Evolutionary conservation across 1,284 basidiomycete genomes (phyloP), one percentile per base, ranked within the genome.

Genomic region (Cutaneotrichosporon cutaneum): DNA sequence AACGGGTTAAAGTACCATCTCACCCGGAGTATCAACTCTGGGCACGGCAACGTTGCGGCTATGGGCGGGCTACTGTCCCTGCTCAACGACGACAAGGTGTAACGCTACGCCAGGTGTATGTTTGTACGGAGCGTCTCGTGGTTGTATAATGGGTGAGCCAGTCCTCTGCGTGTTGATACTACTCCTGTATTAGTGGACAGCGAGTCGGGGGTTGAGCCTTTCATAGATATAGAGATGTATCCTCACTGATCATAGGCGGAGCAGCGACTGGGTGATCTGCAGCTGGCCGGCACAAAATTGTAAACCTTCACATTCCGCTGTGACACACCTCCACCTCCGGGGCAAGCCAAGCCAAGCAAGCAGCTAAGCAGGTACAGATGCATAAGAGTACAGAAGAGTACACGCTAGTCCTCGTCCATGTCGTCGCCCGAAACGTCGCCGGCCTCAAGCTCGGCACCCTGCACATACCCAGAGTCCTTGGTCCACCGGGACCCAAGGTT

Each of bases 401-500:
- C 54, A 56, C 56, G 59, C 64, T 69, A 71, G 63, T 73, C 72
- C 66, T 72, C 66, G 50, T 73, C 74, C 74, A 76, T 76, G 21
- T 57, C 63, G 42, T 52, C 60, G 16, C 59, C 61, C 42, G 64
- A 64, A n/a, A 48, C 66, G 33, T 67, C 68, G 16, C 66, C 70
- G 27, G 60, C 70, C 51, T 67, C 67, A 24, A 87, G 77, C 75
- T 88, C 83, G 11, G 83, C 81, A 26, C 92, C 86, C 70, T 87
- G 82, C 4, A 78, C 74, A 62, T 76, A 80, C 10, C 89, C 90
- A 16, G 82, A 86, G 57, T 82, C 83, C 59, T 89, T 85, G 64
- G 88, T 86, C 90, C 91, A 94, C 66, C 88, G 81, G 33, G 86
- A 85, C 52, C 87, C 84, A 58, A 93, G 79, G 51, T 82, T 83